Evolutionary conservation across 2,329 filamentous ascomycete species (phyloP), one percentile per base, ranked within the genome.

Genomic region (Phyllosticta citrichinensis): DNA sequence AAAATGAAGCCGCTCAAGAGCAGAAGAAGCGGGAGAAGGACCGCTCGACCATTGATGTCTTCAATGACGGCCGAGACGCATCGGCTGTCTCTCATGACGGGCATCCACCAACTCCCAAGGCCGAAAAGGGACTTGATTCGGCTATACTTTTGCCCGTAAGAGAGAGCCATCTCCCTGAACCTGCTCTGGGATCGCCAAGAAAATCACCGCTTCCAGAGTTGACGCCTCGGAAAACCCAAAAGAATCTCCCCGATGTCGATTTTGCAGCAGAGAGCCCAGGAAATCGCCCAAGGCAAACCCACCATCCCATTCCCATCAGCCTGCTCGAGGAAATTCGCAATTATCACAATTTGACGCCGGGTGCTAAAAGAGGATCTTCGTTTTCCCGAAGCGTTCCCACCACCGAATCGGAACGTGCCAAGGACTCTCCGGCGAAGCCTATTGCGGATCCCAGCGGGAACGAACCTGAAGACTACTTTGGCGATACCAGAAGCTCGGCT

Each of bases 241-340:
- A 47, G 2, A n/a, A 19, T 8, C 17, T n/a, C 8, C 40, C 17
- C 6, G 40, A 47, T 1, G 40, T 8, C 17, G 17, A n/a, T 8
- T 19, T 47, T 30, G 27, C 40, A 9, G 52, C 11, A n/a, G 33
- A 24, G 53, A 52, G 6, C n/a, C 25, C 27, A 56, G 5, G 12
- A 35, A 35, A n/a, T 5, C 19, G 55, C 52, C 20, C 52, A n/a
- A 20, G 17, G 5, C 20, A 53, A 53, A 30, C 27, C n/a, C 55
- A 40, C 2, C 60, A 62, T 12, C 55, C 55, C 0, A 62, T 84
- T 20, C 81, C 81, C 17, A 68, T 77, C 50, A 78, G 73, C 50
- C 73, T 84, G 3, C 73, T 83, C 1, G 80, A 83, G 57, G 81
- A 84, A 63, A 84, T 84, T 50, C 75, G 80, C 56, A 81, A 80